Evolutionary conservation across 2,329 filamentous ascomycete species (phyloP), one percentile per base, ranked within the genome.

Genomic region (Venturia aucupariae): DNA sequence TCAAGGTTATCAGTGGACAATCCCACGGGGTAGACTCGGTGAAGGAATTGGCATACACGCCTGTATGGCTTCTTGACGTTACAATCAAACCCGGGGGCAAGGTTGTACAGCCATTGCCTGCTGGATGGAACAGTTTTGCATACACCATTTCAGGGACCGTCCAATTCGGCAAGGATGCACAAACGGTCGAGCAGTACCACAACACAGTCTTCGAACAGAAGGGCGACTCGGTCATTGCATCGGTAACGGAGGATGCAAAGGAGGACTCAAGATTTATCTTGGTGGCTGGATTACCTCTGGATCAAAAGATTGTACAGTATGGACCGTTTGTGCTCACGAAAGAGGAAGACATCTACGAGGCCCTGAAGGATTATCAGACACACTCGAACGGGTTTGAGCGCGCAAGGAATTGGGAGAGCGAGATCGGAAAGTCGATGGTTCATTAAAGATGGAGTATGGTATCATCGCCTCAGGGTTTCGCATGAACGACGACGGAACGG

Each of bases 61-160:
- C 94, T 0, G 92, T 97, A n/a, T 97, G 93, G 93, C 82, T 96
- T 67, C 81, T 97, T 55, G 93, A 97, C 73, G 80, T 97, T 62
- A 86, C 84, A 24, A 84, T 97, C 63, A 78, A 85, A 70, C 92
- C 92, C 0, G 93, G 93, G 63, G 92, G 90, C 59, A 85, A 81
- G 66, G 80, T 97, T 68, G 81, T 80, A 27, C 93, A 97, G 78
- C 76, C 84, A 5, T 73, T 97, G 2, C 93, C 93, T 0, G 77
- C 81, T 67, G 88, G 86, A 35, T 97, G 92, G 90, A 97, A 95
- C 74, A 86, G 90, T 1, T 97, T 97, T 72, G 87, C 88, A 19
- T 97, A 97, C 75, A 88, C 86, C 3, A 80, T 97, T n/a, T 81
- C 86, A 66, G 93, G 93, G 27, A 84, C 82, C 8, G 86, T 86